A percentile compares a stretch with the other conserved stretches of the same genome.
Conservation (phyloP, 1,139 yeast species). For the Wickerhamomyces sp. region DNA sequence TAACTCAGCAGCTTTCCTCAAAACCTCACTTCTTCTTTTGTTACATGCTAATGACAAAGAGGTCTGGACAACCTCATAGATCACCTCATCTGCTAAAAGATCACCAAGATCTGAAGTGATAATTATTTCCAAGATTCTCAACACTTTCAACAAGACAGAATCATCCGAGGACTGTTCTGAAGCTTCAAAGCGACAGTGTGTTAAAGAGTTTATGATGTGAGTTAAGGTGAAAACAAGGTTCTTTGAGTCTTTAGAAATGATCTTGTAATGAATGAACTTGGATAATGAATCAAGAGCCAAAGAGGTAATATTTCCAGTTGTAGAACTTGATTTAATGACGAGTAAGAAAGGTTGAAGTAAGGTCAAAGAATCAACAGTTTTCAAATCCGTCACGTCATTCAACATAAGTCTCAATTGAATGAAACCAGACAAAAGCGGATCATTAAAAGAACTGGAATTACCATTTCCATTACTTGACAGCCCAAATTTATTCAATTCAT, state of each 20-base stretch:
- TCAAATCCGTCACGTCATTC: constrained; percentile 47
- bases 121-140: constrained; percentile 66
- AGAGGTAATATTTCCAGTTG: constrained; percentile 82
- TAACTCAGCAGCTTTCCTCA: constrained; percentile 86
- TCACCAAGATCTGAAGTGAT: constrained; percentile 62
- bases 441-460: constrained; percentile 29
- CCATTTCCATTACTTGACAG: constrained; percentile 22
- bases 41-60: constrained; percentile 91
- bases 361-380: constrained; percentile 64
- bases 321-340: constrained; percentile 79
- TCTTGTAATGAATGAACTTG: constrained; percentile 61
- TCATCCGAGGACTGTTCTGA: constrained; percentile 93
- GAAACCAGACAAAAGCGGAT: constrained; percentile 76
- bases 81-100: constrained; percentile 70
- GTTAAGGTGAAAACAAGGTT: constrained; percentile 44
- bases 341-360: constrained; percentile 81
- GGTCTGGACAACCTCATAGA: constrained; percentile 87
- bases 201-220: constrained; percentile 63
- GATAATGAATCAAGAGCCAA: constrained; percentile 73
- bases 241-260: constrained; percentile 39
- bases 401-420: constrained; percentile 71
- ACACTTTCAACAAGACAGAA: constrained; percentile 78
- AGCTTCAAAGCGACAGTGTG: constrained; percentile 95
- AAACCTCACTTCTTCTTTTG: constrained; percentile 83
- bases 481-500: constrained; percentile 29